phyloP scores from a whole-genome alignment of 2,329 filamentous ascomycete species.

The Neofusicoccum sp. region DNA sequence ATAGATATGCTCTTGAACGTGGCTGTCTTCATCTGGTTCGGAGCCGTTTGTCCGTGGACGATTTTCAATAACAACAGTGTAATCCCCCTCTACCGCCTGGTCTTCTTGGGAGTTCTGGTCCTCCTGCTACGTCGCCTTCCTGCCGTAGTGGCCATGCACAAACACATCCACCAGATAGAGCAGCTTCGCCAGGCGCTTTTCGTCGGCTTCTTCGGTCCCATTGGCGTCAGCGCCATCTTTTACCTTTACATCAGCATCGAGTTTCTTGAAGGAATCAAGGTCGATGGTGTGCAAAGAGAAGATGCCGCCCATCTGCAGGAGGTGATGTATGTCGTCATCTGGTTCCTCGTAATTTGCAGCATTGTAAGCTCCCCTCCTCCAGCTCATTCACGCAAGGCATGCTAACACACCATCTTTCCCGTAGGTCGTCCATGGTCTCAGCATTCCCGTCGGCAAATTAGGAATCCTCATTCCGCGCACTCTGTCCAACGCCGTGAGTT shows the following conservation, averaged over 20 bases:
- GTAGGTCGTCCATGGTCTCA: constrained; percentile 68
- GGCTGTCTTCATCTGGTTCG: constrained; percentile 86
- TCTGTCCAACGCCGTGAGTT: constrained; percentile 50
- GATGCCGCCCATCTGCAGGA: constrained; percentile 68
- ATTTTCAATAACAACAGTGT: constrained; percentile 66
- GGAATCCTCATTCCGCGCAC: constrained; percentile 62
- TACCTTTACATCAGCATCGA: constrained; percentile 81
- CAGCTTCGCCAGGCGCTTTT: constrained; percentile 73
- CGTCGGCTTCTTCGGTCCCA: constrained; percentile 89
- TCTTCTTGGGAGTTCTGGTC: constrained; percentile 72
- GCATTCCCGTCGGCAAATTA: constrained; percentile 72
- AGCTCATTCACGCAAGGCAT: too few species aligned
- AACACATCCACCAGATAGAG: constrained; percentile 75
- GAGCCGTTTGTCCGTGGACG: constrained; percentile 78
- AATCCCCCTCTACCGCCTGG: constrained; percentile 70
- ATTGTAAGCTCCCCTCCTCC: constrained; percentile 56
- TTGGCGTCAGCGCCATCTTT: constrained; percentile 86
- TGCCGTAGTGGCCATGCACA: constrained; percentile 70
- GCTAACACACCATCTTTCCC: background rate
- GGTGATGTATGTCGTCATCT: constrained; percentile 69
- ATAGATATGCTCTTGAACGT: constrained; percentile 94
- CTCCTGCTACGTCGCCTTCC: constrained; percentile 76
- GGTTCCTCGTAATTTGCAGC: constrained; percentile 82
- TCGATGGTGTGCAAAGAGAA: constrained; percentile 59
- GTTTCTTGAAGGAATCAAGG: constrained; percentile 61